A percentile compares a stretch with the other conserved stretches of the same genome.
Evolutionary conservation across 495 filamentous ascomycete genomes (phyloP).

Genomic region (Trichodelitschia bisporula): DNA sequence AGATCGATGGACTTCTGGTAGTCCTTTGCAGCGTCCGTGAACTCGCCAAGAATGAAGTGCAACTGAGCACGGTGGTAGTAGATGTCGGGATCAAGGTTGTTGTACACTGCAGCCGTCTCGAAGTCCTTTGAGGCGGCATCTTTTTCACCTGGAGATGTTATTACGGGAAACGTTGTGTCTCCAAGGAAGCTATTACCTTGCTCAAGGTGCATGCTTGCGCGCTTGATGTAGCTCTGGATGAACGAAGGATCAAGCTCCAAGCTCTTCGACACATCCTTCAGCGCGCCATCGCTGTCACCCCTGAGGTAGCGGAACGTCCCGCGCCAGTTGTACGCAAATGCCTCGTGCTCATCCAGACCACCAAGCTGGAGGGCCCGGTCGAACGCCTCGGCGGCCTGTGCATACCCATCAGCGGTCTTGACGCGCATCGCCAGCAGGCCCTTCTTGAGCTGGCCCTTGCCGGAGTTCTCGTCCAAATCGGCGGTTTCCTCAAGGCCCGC

Average conservation of each 20-base stretch:
- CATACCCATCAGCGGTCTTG: conserved; percentile 75
- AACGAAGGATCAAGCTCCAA: conserved; percentile 66
- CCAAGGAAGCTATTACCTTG: conserved; percentile 54
- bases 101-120: conserved; percentile 58
- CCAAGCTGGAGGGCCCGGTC: conserved; percentile 64
- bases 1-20: conserved; percentile 99
- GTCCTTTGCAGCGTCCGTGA: conserved; percentile 81
- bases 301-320: conserved; percentile 85
- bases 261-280: conserved; percentile 71
- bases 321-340: conserved; percentile 82
- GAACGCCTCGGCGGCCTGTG: conserved; percentile 63
- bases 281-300: conserved; percentile 61
- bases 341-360: conserved; percentile 57
- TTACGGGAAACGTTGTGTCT: background rate
- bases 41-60: conserved; percentile 91
- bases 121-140: conserved; percentile 77
- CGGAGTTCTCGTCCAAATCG: conserved; percentile 51
- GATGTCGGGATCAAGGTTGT: conserved; percentile 81
- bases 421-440: conserved; percentile 57
- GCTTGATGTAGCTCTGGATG: conserved; percentile 95
- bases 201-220: conserved; percentile 93
- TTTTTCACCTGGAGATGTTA: conserved; percentile 68
- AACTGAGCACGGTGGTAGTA: conserved; percentile 98
- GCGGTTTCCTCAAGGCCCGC: conserved; percentile 56
- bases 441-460: conserved; percentile 60